Evolutionary conservation across 2,329 filamentous ascomycete species (phyloP), one percentile per base, ranked within the genome.

Genomic region (Dactylellina parvicollis): DNA sequence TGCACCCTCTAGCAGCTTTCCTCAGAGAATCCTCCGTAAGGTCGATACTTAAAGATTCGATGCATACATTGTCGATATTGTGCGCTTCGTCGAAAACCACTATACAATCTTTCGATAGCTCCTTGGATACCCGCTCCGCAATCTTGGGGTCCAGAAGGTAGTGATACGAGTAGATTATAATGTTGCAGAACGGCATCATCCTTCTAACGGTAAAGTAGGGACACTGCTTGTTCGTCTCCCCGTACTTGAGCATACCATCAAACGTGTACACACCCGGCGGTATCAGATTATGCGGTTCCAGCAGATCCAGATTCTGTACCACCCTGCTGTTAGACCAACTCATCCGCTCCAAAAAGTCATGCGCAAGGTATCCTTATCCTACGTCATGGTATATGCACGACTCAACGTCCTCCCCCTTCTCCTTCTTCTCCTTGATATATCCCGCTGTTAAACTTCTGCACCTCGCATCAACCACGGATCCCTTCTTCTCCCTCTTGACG

Each of bases 131-230:
- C 67, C 94, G 82, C 79, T 99, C 95, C 10, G 95, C 95, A 78
- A 99, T 99, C 80, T 99, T 99, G 1, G 95, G 95, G 78, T 99
- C 96, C 14, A 99, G 87, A 2, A 99, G 87, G 79, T 99, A 99
- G 81, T 99, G 95, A 79, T 99, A 99, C 0, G 95, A 99, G 83
- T 99, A 99, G 77, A 99, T 99, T 79, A 99, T 97, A 79, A 99
- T 92, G 80, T 99, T 98, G 85, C 95, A 99, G 79, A 93, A 98
- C 78, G 95, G 90, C 94, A 99, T 98, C 95, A 99, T 99, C 75
- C 95, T 88, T 69, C 95, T 86, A 12, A 92, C 91, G 12, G 94
- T 97, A 78, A 99, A 99, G 80, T 99, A 99, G 0, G 95, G 95
- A 77, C 95, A 99, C 80, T 98, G 95, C 80, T 97, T 97, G 75